Evolutionary conservation across 768 basidiomycete genomes (phyloP).

Genomic region (Auricularia heimuer): DNA sequence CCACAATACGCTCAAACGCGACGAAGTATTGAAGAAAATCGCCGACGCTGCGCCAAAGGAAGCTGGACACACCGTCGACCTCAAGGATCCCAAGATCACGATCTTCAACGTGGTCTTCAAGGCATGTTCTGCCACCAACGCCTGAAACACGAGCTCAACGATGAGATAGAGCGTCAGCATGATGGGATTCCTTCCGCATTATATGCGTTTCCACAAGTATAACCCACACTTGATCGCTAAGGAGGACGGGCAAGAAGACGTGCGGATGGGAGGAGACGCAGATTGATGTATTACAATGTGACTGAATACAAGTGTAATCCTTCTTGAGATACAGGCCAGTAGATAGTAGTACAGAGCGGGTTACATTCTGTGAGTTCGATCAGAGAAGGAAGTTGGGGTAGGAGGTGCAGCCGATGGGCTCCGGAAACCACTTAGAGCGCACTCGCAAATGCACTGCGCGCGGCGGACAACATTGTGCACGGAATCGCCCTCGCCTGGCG

Average conservation of each 20-base stretch:
- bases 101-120: constrained; percentile 79
- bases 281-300: no score
- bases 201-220: not conserved
- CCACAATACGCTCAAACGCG: constrained; percentile 57
- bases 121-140: constrained; percentile 26
- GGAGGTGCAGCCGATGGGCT: not conserved
- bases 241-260: not conserved
- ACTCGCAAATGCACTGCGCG: constrained; percentile 83
- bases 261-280: not conserved
- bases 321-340: no score
- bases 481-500: constrained; percentile 22
- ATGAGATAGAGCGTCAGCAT: not conserved
- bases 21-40: constrained; percentile 52
- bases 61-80: constrained; percentile 49
- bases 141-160: not conserved
- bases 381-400: not conserved
- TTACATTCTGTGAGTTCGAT: no score
- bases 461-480: constrained; percentile 59
- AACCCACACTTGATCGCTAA: not conserved
- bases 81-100: constrained; percentile 60
- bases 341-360: no score
- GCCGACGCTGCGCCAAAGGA: constrained; percentile 57
- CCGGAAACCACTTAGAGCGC: constrained; percentile 37
- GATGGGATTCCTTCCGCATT: not conserved
- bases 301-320: no score